Base-by-base conservation (phyloP, 345 rosid genomes). In the Heritiera fomes region DNA sequence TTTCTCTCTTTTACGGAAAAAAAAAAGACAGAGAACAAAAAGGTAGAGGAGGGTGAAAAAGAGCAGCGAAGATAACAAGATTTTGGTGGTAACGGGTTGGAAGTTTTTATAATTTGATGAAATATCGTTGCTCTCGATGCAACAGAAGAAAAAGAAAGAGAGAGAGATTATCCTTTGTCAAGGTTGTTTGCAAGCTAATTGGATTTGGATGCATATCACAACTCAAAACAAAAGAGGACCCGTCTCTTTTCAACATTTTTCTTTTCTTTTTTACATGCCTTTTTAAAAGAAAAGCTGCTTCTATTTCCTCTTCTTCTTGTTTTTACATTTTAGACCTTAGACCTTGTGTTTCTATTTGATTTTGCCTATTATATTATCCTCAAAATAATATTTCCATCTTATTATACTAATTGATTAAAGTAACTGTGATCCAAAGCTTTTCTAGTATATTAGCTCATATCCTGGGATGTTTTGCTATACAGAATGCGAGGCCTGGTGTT, bases 401-500 rank as follows among this genome's bases (percentile, higher is more conserved):
- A 5, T 20, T 75, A 8, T 18, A 59, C 4, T 20, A 38, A 47
- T 75, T 75, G 52, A 59, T 14, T 28, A 43, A 61, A 61, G 56
- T 62, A 11, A 66, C 50, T 64, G 17, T 50, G 63, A 59, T 49
- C 17, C 8, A 14, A 28, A n/a, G 28, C 49, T 66, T 30, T 58
- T n/a, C 45, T 15, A 55, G 49, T 41, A 58, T 17, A 67, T 75
- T 68, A 59, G 50, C 13, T 74, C 20, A 56, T 46, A 0, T 4
- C 59, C 40, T 61, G n/a, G 69, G 71, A 23, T 63, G 58, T 55
- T 60, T 28, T 78, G 28, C 28, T 23, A 64, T 77, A 68, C 86
- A 96, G 97, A 94, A 91, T 79, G 93, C 87, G 81, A 89, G 99
- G 83, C 99, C 98, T 32, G 92, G 95, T 67, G 98, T 95, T 0